Evolutionary conservation across 2,329 filamentous ascomycete genomes (phyloP).

Genomic region (Pseudogymnoascus pannorum): DNA sequence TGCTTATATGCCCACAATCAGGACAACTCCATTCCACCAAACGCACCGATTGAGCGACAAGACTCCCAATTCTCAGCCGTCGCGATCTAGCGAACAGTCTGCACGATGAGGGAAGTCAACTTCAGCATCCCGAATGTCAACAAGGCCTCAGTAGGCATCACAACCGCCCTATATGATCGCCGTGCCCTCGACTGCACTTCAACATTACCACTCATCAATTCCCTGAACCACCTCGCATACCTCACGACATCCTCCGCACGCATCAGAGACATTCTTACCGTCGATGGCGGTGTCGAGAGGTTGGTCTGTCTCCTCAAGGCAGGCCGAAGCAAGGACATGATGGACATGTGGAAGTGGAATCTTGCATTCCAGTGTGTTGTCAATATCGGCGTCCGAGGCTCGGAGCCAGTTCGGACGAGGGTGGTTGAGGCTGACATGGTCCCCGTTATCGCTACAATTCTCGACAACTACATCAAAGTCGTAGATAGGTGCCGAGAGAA

Average conservation of each 20-base stretch:
- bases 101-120: conserved; percentile 97
- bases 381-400: conserved; percentile 94
- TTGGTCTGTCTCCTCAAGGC: conserved; percentile 97
- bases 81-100: conserved; percentile 9
- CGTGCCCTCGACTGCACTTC: conserved; percentile 97
- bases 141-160: conserved; percentile 98
- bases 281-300: conserved; percentile 96
- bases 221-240: conserved; percentile 95
- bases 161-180: conserved; percentile 94
- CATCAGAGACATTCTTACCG: conserved; percentile 93
- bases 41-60: conserved; percentile 9
- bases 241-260: conserved; percentile 95
- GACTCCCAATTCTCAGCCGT: conserved; percentile 8
- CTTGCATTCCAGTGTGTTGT: conserved; percentile 98
- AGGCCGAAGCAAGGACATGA: conserved; percentile 93
- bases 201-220: conserved; percentile 95
- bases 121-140: conserved; percentile 99
- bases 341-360: conserved; percentile 99
- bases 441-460: conserved; percentile 93
- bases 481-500: conserved; percentile 86
- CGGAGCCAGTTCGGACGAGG: conserved; percentile 85
- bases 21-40: not conserved
- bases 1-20: conserved; percentile 5
- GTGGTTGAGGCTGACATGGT: conserved; percentile 99
- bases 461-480: conserved; percentile 97